Percentiles rank a stretch among this genome's conserved stretches.
Conservation (phyloP, 2,329 filamentous ascomycete genomes). For the Fusarium robinianum region DNA sequence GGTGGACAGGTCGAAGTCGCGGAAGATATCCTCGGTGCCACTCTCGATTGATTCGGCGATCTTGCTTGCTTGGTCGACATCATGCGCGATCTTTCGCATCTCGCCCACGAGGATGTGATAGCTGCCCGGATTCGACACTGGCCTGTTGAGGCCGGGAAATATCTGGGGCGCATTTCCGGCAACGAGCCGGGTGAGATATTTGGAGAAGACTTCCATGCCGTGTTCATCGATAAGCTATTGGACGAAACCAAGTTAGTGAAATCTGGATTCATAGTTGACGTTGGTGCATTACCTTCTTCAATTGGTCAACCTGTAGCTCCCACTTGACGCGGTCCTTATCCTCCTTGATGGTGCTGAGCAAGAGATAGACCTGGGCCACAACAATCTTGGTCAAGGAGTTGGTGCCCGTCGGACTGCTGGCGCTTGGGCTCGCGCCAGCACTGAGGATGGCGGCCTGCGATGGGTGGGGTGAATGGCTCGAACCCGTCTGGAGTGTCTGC, state of each 20-base stretch:
- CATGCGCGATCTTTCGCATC: conserved; percentile 81
- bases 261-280: neutral
- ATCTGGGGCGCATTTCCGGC: conserved; percentile 90
- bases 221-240: conserved; percentile 87
- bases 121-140: conserved; percentile 75
- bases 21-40: conserved; percentile 88
- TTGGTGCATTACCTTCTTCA: conserved; percentile 72
- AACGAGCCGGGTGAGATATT: conserved; percentile 92
- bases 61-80: conserved; percentile 81
- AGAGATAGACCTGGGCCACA: conserved; percentile 90
- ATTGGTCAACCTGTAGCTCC: conserved; percentile 88
- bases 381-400: conserved; percentile 87
- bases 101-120: conserved; percentile 82
- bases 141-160: conserved; percentile 78
- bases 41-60: conserved; percentile 94
- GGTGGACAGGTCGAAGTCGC: conserved; percentile 92
- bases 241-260: conserved; percentile 26
- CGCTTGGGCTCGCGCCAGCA: conserved; percentile 65
- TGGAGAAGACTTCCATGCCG: conserved; percentile 98
- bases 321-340: conserved; percentile 90
- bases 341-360: conserved; percentile 93
- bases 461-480: conserved; percentile 60
- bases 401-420: conserved; percentile 64
- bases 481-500: conserved; percentile 61
- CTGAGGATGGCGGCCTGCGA: conserved; percentile 61